These are phyloP conservation scores for Yarrowia galli DNA, from an alignment of 1,139 yeast species.

Conservation along the genomic window DNA sequence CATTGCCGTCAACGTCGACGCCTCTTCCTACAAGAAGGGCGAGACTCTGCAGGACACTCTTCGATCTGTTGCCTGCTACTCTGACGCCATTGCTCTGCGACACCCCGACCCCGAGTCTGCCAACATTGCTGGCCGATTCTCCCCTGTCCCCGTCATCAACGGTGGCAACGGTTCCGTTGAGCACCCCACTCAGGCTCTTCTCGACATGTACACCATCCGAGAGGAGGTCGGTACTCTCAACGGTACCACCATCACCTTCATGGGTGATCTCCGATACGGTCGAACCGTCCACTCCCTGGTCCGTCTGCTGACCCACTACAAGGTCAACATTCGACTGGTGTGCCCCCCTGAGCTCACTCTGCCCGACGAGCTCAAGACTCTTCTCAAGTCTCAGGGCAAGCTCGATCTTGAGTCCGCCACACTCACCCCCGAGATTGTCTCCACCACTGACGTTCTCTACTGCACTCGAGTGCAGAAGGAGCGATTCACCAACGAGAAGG, in stretches of 20 bases:
- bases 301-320: conserved; percentile 87
- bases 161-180: conserved; percentile 98
- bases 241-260: conserved; percentile 96
- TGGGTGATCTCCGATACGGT: conserved; percentile 98
- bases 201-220: conserved; percentile 96
- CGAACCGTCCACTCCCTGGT: conserved; percentile 98
- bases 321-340: conserved; percentile 90
- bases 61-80: conserved; percentile 91
- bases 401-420: conserved; percentile 73
- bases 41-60: conserved; percentile 97
- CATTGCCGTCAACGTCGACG: conserved; percentile 79
- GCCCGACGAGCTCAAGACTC: conserved; percentile 74
- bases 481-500: conserved; percentile 77
- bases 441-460: conserved; percentile 92
- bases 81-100: conserved; percentile 96
- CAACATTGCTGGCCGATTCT: conserved; percentile 91
- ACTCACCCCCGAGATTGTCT: conserved; percentile 82
- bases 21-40: conserved; percentile 96
- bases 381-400: conserved; percentile 71
- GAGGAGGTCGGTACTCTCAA: conserved; percentile 99
- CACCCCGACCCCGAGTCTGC: conserved; percentile 95
- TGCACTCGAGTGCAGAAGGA: conserved; percentile 99
- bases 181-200: conserved; percentile 98
- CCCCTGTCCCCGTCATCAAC: conserved; percentile 96
- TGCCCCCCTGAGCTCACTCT: conserved; percentile 86